Percentiles rank a stretch among this genome's conserved stretches.
Evolutionary conservation across 2,329 filamentous ascomycete genomes (phyloP).

Genomic region (Macroventuria anomochaeta): DNA sequence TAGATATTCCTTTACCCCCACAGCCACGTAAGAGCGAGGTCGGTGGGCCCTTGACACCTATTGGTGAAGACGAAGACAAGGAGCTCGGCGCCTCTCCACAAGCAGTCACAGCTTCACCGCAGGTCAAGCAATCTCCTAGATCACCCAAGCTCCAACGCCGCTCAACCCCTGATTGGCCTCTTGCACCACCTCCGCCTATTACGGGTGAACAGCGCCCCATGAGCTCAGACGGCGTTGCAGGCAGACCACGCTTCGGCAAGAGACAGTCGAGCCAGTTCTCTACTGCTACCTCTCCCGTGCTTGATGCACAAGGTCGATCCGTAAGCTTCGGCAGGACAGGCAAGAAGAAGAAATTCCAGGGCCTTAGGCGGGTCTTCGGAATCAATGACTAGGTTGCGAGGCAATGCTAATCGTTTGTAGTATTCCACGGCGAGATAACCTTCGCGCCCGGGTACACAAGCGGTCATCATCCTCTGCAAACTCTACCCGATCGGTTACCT

Average conservation of each 20-base stretch:
- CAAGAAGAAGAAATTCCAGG: conserved; percentile 71
- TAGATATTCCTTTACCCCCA: conserved; percentile 41
- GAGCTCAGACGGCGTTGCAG: conserved; percentile 40
- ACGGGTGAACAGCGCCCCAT: conserved; percentile 35
- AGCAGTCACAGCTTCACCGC: conserved; percentile 17
- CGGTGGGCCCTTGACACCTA: conserved; percentile 41
- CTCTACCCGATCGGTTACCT: conserved; percentile 6
- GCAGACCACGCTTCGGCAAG: conserved; percentile 31
- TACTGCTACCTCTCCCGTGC: conserved; percentile 27
- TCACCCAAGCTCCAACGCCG: conserved; percentile 59
- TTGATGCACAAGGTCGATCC: conserved; percentile 23
- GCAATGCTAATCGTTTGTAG: conserved; percentile 22
- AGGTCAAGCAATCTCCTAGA: conserved; percentile 40
- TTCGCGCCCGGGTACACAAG: conserved; percentile 8
- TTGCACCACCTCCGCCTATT: conserved; percentile 47
- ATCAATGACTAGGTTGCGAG: conserved; percentile 57
- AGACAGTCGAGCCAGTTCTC: conserved; percentile 32
- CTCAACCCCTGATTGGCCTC: conserved; percentile 58
- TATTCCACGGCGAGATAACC: not conserved
- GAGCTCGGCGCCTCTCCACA: conserved; percentile 15
- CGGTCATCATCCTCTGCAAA: conserved; percentile 6
- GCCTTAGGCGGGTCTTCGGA: conserved; percentile 70
- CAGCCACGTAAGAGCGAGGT: conserved; percentile 33
- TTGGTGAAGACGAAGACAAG: conserved; percentile 44
- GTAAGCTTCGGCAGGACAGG: conserved; percentile 41